Base-by-base conservation (phyloP, 768 basidiomycete genomes). In the Kwoniella dejecticola region DNA sequence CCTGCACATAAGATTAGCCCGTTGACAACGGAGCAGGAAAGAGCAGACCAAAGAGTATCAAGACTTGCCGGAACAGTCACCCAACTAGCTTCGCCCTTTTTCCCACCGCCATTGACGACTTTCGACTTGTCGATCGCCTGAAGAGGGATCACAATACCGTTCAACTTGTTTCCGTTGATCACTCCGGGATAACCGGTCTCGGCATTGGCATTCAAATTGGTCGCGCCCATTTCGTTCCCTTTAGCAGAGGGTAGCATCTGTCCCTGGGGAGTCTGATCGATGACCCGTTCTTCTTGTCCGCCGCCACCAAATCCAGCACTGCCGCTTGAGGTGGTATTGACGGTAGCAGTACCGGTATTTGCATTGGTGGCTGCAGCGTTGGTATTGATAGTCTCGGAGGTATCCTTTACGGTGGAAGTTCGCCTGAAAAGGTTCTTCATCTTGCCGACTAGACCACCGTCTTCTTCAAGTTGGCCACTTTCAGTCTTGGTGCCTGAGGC, bases 391-490 rank as follows among this genome's bases (percentile, higher is more conserved):
- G 54, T 56, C 3, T 54, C 55, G 1, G 58, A 36, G 15, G 60
- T 33, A 15, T 62, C 45, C 26, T 36, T 57, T n/a, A 46, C 33
- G n/a, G 60, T 53, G 1, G 67, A 66, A 27, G 54, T 47, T 29
- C 62, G 24, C 23, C 67, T 62, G 66, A 66, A 71, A 40, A 69
- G 57, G 56, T 72, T 60, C 57, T 72, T 72, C 60, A 72, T 65
- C 57, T 72, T 72, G 31, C 63, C 65, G 26, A 60, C 40, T 17
- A 74, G 31, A 46, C 67, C 66, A 29, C 63, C 62, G 17, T 67
- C 60, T 30, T 64, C 63, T 10, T 36, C 30, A 17, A 41, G 17
- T 19, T 27, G 40, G 44, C 52, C 53, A 10, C 54, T 56, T 46
- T 62, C 60, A 54, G 62, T 52, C 23, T 52, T 29, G 27, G 31